Evolutionary conservation across 768 basidiomycete genomes (phyloP).

Genomic region (Cantharellus anzutake): DNA sequence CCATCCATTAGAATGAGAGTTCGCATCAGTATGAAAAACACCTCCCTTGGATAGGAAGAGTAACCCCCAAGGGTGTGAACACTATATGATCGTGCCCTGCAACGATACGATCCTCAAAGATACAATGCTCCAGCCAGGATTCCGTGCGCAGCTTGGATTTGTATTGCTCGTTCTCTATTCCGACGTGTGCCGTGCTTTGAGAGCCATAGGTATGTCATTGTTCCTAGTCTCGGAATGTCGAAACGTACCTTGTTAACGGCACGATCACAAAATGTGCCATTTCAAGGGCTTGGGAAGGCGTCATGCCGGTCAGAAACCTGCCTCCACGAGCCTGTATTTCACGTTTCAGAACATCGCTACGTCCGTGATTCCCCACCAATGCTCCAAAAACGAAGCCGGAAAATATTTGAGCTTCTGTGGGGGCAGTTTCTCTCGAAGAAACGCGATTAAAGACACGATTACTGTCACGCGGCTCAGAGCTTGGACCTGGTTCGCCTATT

Average conservation of each 20-base stretch:
- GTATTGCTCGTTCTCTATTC: conserved; percentile 3
- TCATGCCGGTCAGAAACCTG: conserved; percentile 11
- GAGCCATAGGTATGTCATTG: conserved; percentile 6
- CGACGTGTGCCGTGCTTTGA: background rate
- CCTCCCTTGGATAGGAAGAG: conserved; percentile 40
- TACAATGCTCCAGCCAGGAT: conserved; percentile 83
- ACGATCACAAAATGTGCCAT: conserved; percentile 49
- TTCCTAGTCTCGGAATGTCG: background rate
- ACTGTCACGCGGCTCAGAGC: too few species aligned
- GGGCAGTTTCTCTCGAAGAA: background rate
- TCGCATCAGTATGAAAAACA: background rate
- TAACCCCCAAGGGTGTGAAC: conserved; percentile 43
- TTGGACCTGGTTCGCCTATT: too few species aligned
- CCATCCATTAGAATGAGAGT: background rate
- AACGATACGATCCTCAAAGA: conserved; percentile 57
- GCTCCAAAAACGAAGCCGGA: background rate
- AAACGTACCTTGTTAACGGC: conserved; percentile 45
- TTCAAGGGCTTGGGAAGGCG: conserved; percentile 16
- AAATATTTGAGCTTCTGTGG: background rate
- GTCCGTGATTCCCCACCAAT: background rate
- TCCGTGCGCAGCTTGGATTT: conserved; percentile 40
- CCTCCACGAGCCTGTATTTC: background rate
- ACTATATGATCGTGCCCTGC: conserved; percentile 45
- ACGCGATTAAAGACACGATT: background rate
- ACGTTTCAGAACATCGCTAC: background rate